Conservation (phyloP, 1,139 yeast genomes). For the Scheffersomyces illinoinensis region DNA sequence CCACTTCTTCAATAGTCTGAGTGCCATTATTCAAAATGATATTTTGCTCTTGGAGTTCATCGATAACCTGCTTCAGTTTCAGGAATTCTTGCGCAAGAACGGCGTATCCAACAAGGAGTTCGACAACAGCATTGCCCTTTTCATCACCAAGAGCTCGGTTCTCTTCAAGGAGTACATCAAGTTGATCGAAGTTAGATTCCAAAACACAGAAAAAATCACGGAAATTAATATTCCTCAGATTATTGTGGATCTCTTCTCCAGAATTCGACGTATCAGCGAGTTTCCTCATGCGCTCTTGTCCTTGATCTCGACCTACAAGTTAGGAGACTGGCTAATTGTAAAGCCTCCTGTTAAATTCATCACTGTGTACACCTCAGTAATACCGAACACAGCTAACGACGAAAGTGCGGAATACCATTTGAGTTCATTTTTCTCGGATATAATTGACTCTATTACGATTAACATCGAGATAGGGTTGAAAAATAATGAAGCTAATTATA, state of each 20-base stretch:
- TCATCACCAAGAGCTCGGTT: slow-evolving; percentile 12
- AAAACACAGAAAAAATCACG: slow-evolving; percentile 49
- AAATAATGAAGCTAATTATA: slow-evolving; percentile 30
- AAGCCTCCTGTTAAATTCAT: slow-evolving; percentile 54
- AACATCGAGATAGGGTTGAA: slow-evolving; percentile 58
- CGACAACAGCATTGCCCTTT: slow-evolving; percentile 7
- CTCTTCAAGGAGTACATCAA: slow-evolving; percentile 56
- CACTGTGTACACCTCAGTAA: slow-evolving; percentile 48
- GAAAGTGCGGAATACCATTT: slow-evolving; percentile 48
- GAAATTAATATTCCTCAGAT: slow-evolving; percentile 72
- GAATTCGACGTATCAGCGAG: slow-evolving; percentile 64
- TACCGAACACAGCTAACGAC: slow-evolving; percentile 32
- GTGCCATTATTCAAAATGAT: slow-evolving; percentile 24
- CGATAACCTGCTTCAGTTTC: slow-evolving; percentile 28
- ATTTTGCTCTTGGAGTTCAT: slow-evolving; percentile 48
- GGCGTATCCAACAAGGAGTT: slow-evolving; percentile 12
- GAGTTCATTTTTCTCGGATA: slow-evolving; percentile 69
- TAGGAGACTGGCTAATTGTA: slow-evolving; percentile 72
- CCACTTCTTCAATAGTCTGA: slow-evolving; percentile 9
- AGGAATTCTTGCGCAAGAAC: slow-evolving; percentile 16
- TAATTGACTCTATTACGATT: slow-evolving; percentile 70
- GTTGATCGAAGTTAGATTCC: slow-evolving; percentile 54
- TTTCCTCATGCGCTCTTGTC: slow-evolving; percentile 54
- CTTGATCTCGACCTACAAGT: slow-evolving; percentile 51
- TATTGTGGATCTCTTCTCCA: slow-evolving; percentile 64